phyloP scores from a whole-genome alignment of 139 green algal species.

The Zygnema circumcarinatum region DNA sequence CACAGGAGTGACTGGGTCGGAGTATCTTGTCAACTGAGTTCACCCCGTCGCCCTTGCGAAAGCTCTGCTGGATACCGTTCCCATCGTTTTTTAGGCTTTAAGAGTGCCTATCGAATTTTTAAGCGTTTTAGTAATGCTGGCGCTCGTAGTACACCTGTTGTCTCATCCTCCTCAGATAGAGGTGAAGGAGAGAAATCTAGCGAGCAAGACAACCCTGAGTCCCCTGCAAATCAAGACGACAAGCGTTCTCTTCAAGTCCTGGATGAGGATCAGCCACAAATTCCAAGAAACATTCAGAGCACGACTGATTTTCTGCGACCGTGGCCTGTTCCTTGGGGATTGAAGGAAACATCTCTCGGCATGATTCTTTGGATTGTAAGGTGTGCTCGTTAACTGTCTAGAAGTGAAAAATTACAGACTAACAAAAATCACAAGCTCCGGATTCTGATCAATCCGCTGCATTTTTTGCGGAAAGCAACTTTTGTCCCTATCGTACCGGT shows the following conservation, averaged over 20 bases:
- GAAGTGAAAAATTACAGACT: neutral
- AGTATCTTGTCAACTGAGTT: too few relatives aligned
- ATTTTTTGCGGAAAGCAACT: too few relatives aligned
- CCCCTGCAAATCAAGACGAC: neutral
- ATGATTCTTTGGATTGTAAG: conserved; percentile 11
- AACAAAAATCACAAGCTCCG: neutral
- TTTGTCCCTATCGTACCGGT: too few relatives aligned
- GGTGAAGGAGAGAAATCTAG: neutral
- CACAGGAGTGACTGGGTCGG: too few relatives aligned
- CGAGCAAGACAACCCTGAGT: neutral
- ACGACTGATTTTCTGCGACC: neutral
- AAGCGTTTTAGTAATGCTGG: too few relatives aligned
- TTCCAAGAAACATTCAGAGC: neutral
- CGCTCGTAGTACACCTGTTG: too few relatives aligned
- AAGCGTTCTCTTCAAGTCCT: neutral
- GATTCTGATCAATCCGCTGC: too few relatives aligned
- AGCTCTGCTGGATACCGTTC: too few relatives aligned
- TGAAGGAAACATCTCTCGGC: neutral
- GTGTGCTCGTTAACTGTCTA: neutral
- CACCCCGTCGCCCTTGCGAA: too few relatives aligned
- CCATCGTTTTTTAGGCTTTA: too few relatives aligned
- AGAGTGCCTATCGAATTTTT: too few relatives aligned
- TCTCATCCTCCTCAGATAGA: neutral
- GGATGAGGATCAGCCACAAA: neutral
- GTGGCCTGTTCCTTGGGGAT: neutral